A percentile compares a stretch with the other conserved stretches of the same genome.
Conservation (phyloP, 2,329 filamentous ascomycete species). For the Xenoacremonium recifei region DNA sequence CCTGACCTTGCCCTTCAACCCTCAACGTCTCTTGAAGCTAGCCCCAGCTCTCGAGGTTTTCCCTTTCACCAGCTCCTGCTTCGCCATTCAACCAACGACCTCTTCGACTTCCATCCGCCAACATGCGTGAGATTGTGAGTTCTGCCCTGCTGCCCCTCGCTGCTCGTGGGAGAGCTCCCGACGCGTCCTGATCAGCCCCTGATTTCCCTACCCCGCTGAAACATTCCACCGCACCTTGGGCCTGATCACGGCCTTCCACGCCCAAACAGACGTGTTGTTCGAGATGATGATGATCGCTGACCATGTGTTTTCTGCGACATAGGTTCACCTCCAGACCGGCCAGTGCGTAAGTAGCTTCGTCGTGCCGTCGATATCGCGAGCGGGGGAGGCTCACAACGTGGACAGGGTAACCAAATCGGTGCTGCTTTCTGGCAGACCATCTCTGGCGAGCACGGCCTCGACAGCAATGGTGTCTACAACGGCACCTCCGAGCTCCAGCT, state of each 20-base stretch:
- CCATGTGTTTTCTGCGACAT: constrained; percentile 46
- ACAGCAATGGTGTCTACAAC: constrained; percentile 95
- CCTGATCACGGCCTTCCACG: constrained; percentile 10
- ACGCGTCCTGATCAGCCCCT: constrained; percentile 41
- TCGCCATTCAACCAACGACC: constrained; percentile 19
- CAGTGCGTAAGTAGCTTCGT: constrained; percentile 74
- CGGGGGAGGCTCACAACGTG: constrained; percentile 35
- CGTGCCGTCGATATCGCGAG: constrained; percentile 6
- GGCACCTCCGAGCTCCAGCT: constrained; percentile 98
- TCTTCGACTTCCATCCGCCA: constrained; percentile 35
- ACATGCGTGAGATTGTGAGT: constrained; percentile 71
- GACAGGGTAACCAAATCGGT: constrained; percentile 99
- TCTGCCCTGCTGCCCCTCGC: constrained; percentile 3
- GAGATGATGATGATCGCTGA: constrained; percentile 50
- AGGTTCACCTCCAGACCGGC: constrained; percentile 99
- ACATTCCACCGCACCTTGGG: constrained; percentile 14
- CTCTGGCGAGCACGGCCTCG: constrained; percentile 91
- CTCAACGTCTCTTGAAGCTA: constrained; percentile 32
- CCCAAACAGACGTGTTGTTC: constrained; percentile 6
- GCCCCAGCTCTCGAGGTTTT: constrained; percentile 32
- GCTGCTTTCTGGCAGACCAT: constrained; percentile 98
- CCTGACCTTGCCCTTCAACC: constrained; percentile 29
- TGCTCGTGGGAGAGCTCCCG: constrained; percentile 10
- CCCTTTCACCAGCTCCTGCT: constrained; percentile 17
- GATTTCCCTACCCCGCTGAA: constrained; percentile 39